These are phyloP conservation scores for Cymodocea nodosa DNA, from an alignment of 116 monocot species.

Conservation along the genomic window DNA sequence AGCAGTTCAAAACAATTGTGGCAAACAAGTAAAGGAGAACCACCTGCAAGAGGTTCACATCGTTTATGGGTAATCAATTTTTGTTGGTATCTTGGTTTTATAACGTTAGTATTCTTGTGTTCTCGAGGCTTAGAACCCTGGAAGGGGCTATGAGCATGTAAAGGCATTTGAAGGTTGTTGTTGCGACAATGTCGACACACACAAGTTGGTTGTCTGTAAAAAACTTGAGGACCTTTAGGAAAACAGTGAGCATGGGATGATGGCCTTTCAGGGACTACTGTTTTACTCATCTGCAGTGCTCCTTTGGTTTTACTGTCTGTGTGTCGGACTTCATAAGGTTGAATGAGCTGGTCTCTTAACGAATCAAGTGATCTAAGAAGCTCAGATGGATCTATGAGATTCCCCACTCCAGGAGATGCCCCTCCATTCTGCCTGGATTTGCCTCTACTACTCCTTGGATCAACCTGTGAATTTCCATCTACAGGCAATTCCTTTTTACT, in stretches of 20 bases:
- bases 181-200: constrained; percentile 48
- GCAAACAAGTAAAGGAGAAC: constrained; percentile 72
- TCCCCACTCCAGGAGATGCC: background rate
- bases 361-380: constrained; percentile 69
- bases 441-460: background rate
- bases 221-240: constrained; percentile 11
- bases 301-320: background rate
- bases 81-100: constrained; percentile 14
- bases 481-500: background rate
- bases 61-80: constrained; percentile 17
- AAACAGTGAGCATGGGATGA: constrained; percentile 7
- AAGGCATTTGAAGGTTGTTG: constrained; percentile 29
- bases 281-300: constrained; percentile 12
- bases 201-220: constrained; percentile 50
- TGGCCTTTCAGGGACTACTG: background rate
- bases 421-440: too few relatives aligned
- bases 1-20: constrained; percentile 68
- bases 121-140: constrained; percentile 22
- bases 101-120: constrained; percentile 17
- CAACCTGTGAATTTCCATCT: background rate
- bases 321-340: constrained; percentile 31
- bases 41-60: constrained; percentile 62
- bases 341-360: constrained; percentile 50
- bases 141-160: constrained; percentile 9
- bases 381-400: constrained; percentile 16